Percentiles rank a stretch among this genome's conserved stretches.
Conservation (phyloP, 2,329 filamentous ascomycete species). For the Lecanosticta acicola region DNA sequence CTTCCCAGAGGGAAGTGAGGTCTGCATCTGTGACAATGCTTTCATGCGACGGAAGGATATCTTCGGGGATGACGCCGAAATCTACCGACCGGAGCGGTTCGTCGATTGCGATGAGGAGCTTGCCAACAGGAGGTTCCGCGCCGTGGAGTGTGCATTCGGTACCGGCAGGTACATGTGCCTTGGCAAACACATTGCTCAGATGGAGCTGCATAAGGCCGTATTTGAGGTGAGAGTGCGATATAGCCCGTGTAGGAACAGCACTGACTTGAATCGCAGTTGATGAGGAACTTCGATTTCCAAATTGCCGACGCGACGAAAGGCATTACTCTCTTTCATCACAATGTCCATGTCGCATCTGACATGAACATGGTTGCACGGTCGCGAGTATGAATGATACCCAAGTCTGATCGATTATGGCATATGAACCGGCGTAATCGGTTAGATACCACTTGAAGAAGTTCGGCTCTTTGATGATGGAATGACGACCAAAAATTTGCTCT, state of each 20-base stretch:
- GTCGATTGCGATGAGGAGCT: slow-evolving; percentile 35
- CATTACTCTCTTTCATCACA: slow-evolving; percentile 13
- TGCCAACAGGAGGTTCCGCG: slow-evolving; percentile 36
- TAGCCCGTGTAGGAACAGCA: not conserved
- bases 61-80: slow-evolving; percentile 30
- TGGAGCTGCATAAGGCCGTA: slow-evolving; percentile 47
- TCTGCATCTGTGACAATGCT: slow-evolving; percentile 40
- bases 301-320: slow-evolving; percentile 19
- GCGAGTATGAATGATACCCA: not conserved
- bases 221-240: slow-evolving; percentile 39
- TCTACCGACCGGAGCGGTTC: slow-evolving; percentile 34
- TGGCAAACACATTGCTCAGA: slow-evolving; percentile 45
- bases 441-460: too few relatives aligned
- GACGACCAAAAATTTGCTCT: too few relatives aligned
- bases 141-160: slow-evolving; percentile 43
- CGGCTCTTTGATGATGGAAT: too few relatives aligned
- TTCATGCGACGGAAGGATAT: slow-evolving; percentile 36
- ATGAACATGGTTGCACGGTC: slow-evolving; percentile 14
- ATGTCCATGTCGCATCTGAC: slow-evolving; percentile 16
- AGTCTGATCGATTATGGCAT: too few relatives aligned
- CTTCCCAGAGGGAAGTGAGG: slow-evolving; percentile 32
- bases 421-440: too few relatives aligned
- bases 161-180: slow-evolving; percentile 44
- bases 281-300: slow-evolving; percentile 18
- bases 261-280: slow-evolving; percentile 14